Evolutionary conservation across 805 yeast species (phyloP), one percentile per base, ranked within the genome.

Genomic region (Candida yuanshanica): DNA sequence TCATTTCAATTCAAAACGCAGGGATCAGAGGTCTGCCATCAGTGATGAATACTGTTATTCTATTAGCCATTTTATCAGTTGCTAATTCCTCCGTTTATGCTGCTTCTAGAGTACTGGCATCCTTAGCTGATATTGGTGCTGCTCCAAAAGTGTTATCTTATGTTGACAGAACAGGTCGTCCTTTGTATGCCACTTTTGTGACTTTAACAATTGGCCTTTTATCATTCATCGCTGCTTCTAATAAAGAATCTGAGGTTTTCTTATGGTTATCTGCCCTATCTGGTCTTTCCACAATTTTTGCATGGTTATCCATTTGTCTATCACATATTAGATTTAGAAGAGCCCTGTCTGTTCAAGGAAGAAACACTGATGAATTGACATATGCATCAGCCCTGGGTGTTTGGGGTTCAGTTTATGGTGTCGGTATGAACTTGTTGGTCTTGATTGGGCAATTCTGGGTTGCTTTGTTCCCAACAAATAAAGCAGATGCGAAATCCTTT

Each of bases 361-460:
- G 90, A 66, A 31, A 32, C 29, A 59, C 68, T 9, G 77, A 75
- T 43, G 93, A 86, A 60, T 66, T 86, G 38, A 70, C 81, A 0
- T 87, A 76, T 63, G 69, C 67, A 35, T 73, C 95, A 5, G 82
- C 79, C 43, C 67, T 74, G 31, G 95, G 95, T 51, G 62, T 80
- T 23, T 64, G 58, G 50, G 95, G 95, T 36, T 81, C 95, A 1
- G 59, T 57, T 45, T 74, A 74, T 58, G 95, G 93, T 41, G 54
- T 75, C 14, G 43, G 63, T 20, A 63, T 88, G 55, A 79, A 79
- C 58, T 29, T 72, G 24, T 59, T 82, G 42, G 79, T 86, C 47
- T 67, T 88, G 45, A 65, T 75, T 42, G 86, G 89, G 23, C 90
- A 84, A 64, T 84, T 87, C 69, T 87, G 91, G 87, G 71, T 81